Evolutionary conservation across 192 early-diverging fungal genomes (phyloP).

Genomic region (Podila verticillata): DNA sequence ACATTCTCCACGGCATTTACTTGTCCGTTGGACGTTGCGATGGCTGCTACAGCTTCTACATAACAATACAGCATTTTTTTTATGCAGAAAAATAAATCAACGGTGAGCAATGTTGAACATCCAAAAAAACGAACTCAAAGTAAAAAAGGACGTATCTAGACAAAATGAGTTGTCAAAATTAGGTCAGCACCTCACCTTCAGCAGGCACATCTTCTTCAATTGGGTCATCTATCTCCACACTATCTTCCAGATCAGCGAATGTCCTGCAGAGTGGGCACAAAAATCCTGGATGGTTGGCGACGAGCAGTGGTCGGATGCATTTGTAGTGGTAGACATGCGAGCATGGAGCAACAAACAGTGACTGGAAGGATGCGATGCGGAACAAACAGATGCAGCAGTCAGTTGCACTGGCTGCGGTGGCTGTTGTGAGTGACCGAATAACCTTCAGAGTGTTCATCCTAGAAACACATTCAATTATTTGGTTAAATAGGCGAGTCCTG

Average conservation of each 20-base stretch:
- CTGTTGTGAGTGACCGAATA: slow-evolving; percentile 57
- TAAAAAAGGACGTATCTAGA: neutral
- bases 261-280: slow-evolving; percentile 91
- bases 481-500: neutral
- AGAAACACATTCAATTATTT: neutral
- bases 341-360: slow-evolving; percentile 95
- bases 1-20: slow-evolving; percentile 10
- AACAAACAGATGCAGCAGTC: slow-evolving; percentile 95
- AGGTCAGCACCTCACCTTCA: slow-evolving; percentile 33
- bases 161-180: neutral
- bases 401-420: slow-evolving; percentile 44
- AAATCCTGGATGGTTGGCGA: slow-evolving; percentile 76
- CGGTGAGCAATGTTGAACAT: neutral
- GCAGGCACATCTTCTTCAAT: slow-evolving; percentile 44
- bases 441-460: slow-evolving; percentile 57
- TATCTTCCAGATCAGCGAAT: slow-evolving; percentile 88
- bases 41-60: slow-evolving; percentile 28
- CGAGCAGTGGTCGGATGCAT: slow-evolving; percentile 86
- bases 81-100: neutral
- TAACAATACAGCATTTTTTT: neutral
- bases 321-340: slow-evolving; percentile 95
- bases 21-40: slow-evolving; percentile 16
- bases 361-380: slow-evolving; percentile 87
- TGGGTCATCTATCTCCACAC: slow-evolving; percentile 49
- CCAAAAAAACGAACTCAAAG: neutral